phyloP scores from a whole-genome alignment of 2,329 filamentous ascomycete genomes.

The Penicillium occitanis region DNA sequence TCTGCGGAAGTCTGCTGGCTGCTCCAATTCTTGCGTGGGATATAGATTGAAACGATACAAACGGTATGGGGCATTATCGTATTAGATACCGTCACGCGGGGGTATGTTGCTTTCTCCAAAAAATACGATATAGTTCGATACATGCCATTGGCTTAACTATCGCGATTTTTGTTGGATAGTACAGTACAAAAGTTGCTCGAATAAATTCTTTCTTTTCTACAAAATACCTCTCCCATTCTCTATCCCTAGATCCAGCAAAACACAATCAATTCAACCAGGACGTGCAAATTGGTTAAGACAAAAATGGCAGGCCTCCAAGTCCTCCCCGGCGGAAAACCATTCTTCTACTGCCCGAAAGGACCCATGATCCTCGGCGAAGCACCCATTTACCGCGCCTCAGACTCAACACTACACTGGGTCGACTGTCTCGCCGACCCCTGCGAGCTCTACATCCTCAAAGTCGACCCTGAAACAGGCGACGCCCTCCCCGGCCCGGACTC shows the following conservation, averaged over 20 bases:
- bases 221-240: background rate
- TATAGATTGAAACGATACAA: background rate
- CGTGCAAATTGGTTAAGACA: too few relatives aligned
- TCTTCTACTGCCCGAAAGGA: conserved; percentile 25
- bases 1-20: background rate
- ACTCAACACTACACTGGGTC: conserved; percentile 36
- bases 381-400: conserved; percentile 33
- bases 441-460: conserved; percentile 37
- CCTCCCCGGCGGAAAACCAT: conserved; percentile 23
- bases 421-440: conserved; percentile 33
- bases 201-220: background rate
- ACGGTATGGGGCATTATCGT: background rate
- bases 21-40: conserved; percentile 11
- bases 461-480: conserved; percentile 33
- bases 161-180: background rate
- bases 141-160: background rate
- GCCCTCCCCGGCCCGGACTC: conserved; percentile 27
- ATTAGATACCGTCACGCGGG: background rate
- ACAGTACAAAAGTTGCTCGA: background rate
- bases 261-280: background rate
- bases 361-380: conserved; percentile 35
- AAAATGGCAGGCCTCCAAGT: conserved; percentile 20
- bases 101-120: background rate
- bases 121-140: background rate
- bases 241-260: too few relatives aligned